Base-by-base conservation (phyloP, 192 early-diverging fungal genomes). In the Glomus cerebriforme region DNA sequence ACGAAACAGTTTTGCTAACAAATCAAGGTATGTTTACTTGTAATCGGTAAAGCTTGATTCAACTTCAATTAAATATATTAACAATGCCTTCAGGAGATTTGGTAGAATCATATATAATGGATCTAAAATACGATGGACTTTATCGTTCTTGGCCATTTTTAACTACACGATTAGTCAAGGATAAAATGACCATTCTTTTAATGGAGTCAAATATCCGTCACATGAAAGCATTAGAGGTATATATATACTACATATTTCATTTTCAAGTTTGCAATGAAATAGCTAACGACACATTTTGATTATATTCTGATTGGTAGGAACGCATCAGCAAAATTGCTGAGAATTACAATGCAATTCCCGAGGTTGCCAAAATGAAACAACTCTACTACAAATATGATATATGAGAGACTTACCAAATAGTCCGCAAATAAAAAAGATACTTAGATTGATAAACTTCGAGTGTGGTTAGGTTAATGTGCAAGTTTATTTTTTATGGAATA, bases 101-200 rank as follows among this genome's bases (percentile, higher is more conserved):
- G 47, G 32, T 79, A 59, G 78, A 79, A 72, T 79, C 78, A 39
- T 59, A 59, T 34, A n/a, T 79, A 35, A 79, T 79, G 43, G 78
- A 71, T 59, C 68, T 74, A 7, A 59, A 32, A 74, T 74, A 74
- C 26, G 73, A 74, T 59, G 49, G 73, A 22, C 47, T 74, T 19
- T 74, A 74, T 29, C 58, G 73, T n/a, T 74, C 73, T 10, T 74
- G 73, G 54, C 54, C 49, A 17, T 60, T 74, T 59, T 24, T 59
- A 37, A 60, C 47, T 22, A 74, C 54, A 7, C 22, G 54, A 74
- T 59, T 74, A n/a, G 32, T 74, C 12, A 59, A 32, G 45, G 70
- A 72, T 43, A 72, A 72, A 71, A 26, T 3, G 43, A 24, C 71
- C 45, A 47, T 47, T 47, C 45, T 45, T 72, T 72, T 45, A 49